Percentiles rank a stretch among this genome's conserved stretches.
These are phyloP conservation scores for Parathielavia appendiculata DNA, from an alignment of 495 filamentous ascomycete genomes.

Conservation along the genomic window DNA sequence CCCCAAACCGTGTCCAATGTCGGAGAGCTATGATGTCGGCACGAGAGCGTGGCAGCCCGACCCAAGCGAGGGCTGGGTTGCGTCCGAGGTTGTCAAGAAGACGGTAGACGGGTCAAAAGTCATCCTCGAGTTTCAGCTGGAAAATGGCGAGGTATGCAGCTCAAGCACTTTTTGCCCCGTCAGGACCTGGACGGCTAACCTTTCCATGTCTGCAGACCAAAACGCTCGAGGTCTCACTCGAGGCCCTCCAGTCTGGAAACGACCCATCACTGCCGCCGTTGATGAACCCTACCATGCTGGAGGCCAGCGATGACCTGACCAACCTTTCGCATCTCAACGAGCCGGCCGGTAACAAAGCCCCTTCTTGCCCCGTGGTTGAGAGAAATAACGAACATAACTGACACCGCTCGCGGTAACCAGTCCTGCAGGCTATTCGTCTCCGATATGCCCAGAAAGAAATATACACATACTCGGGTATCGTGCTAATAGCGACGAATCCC, in stretches of 20 bases:
- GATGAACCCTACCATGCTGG: constrained; percentile 98
- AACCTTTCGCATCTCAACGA: constrained; percentile 98
- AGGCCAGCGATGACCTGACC: constrained; percentile 97
- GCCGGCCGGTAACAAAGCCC: constrained; percentile 70
- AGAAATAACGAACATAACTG: constrained; percentile 36
- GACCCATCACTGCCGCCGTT: constrained; percentile 80
- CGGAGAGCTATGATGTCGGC: constrained; percentile 94
- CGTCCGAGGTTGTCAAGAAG: constrained; percentile 90
- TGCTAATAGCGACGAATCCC: constrained; percentile 96
- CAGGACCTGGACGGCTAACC: constrained; percentile 23
- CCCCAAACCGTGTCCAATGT: constrained; percentile 55
- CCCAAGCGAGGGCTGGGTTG: constrained; percentile 89
- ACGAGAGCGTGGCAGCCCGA: constrained; percentile 98
- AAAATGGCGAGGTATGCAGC: constrained; percentile 80
- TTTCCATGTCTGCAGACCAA: constrained; percentile 53
- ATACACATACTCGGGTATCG: constrained; percentile 99
- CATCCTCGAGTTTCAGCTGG: constrained; percentile 74
- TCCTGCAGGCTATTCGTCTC: constrained; percentile 94
- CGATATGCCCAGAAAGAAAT: constrained; percentile 99
- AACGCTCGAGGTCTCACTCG: constrained; percentile 72
- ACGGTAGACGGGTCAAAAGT: constrained; percentile 78
- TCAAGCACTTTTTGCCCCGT: constrained; percentile 11
- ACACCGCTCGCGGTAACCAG: constrained; percentile 44
- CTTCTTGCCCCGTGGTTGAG: neutral
- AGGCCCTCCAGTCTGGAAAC: constrained; percentile 61